Base-by-base conservation (phyloP, 208 protist genomes). In the Trypanosoma rangeli region DNA sequence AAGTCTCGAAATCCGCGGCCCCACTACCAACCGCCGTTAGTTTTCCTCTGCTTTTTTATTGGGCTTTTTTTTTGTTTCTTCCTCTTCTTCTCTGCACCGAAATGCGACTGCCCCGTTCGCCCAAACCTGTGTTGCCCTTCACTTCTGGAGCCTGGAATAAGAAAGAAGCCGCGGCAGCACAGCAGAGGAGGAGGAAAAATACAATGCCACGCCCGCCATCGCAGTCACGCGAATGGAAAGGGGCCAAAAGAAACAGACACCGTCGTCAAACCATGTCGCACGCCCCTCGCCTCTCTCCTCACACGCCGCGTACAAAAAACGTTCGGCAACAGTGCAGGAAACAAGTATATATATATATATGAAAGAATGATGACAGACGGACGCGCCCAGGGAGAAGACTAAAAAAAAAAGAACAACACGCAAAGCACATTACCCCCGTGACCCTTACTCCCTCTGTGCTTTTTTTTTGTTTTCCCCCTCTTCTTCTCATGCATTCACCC, bases 341-440 rank as follows among this genome's bases (percentile, higher is more conserved):
- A 46, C 42, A 5, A 9, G 12, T 9, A 74, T 4, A 66, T 49
- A 74, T 7, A 71, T 65, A 63, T 35, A n/a, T 49, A 49, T 42
- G 0, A 39, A 24, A 68, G 15, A 59, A 46, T 54, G 16, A 22
- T 3, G 3, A 73, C 66, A 3, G 15, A 24, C 48, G 3, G 9
- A 24, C 48, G 15, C 48, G 9, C 9, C 3, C 4, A 56, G 12
- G 9, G 0, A 66, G 7, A 35, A 50, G 33, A 66, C 8, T n/a
- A 39, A 50, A 9, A 59, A 31, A 44, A 0, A 24, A 24, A 68
- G n/a, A 59, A 46, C 39, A 31, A 37, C 3, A 59, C 29, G 55
- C 15, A 66, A 54, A 54, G 35, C 16, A 39, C n/a, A 24, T 35
- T 18, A 7, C 28, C 7, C 35, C 22, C 16, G 22, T 31, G n/a